Percentiles rank a stretch among this genome's conserved stretches.
Conservation (phyloP, 208 protist species). For the Trypanosoma avium region DNA sequence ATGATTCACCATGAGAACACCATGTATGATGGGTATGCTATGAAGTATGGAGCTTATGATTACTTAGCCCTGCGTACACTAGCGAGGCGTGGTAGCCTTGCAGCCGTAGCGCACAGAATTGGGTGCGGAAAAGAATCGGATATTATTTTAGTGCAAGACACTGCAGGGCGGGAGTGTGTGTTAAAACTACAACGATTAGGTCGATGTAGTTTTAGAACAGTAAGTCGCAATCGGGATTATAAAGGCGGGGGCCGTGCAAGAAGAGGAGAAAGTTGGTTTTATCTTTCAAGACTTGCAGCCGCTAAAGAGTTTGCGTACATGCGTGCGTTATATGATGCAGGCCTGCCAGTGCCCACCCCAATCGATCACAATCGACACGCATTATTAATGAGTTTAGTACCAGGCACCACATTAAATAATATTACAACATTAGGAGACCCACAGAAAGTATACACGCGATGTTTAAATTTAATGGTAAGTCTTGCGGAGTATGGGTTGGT, state of each 20-base stretch:
- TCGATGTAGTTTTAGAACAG: constrained; percentile 96
- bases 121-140: constrained; percentile 99
- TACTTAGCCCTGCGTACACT: constrained; percentile 97
- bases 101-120: constrained; percentile 94
- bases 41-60: constrained; percentile 99
- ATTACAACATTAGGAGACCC: constrained; percentile 88
- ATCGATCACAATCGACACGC: constrained; percentile 98
- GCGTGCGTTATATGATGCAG: constrained; percentile 95
- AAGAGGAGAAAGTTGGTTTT: constrained; percentile 96
- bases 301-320: constrained; percentile 99
- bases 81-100: constrained; percentile 87
- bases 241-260: constrained; percentile 73
- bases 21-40: constrained; percentile 96
- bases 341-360: constrained; percentile 96
- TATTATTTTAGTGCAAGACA: constrained; percentile 92
- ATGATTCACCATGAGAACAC: constrained; percentile 95
- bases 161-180: constrained; percentile 84
- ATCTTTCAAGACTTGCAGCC: constrained; percentile 97
- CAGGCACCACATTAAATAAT: constrained; percentile 94
- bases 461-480: constrained; percentile 93
- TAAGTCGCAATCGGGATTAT: constrained; percentile 98
- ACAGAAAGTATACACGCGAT: constrained; percentile 83
- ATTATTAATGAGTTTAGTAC: constrained; percentile 96
- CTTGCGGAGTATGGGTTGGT: constrained; percentile 96
- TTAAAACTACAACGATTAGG: constrained; percentile 97